These are phyloP conservation scores for Colletotrichum filicis DNA, from an alignment of 2,329 filamentous ascomycete genomes.

Conservation along the genomic window DNA sequence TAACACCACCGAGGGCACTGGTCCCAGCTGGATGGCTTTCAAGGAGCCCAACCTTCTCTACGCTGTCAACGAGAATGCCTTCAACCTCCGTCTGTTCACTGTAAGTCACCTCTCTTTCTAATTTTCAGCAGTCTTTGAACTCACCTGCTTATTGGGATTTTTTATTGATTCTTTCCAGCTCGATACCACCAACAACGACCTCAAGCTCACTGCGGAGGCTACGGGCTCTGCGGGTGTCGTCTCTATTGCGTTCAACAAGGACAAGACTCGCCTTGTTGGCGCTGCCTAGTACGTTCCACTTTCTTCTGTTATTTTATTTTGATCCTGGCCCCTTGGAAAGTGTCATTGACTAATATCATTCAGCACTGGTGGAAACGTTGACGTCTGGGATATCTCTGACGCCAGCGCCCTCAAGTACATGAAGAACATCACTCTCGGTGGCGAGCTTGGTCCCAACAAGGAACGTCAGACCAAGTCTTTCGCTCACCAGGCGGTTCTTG, in stretches of 20 bases:
- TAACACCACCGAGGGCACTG: no score
- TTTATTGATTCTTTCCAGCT: slow-evolving; percentile 39
- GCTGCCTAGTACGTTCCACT: slow-evolving; percentile 46
- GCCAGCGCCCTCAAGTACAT: slow-evolving; percentile 48
- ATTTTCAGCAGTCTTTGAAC: no score
- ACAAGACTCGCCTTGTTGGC: slow-evolving; percentile 57
- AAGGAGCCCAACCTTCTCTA: slow-evolving; percentile 54
- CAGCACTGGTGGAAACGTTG: slow-evolving; percentile 50
- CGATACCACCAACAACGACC: slow-evolving; percentile 44
- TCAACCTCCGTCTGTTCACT: slow-evolving; percentile 51
- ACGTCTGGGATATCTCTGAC: slow-evolving; percentile 56
- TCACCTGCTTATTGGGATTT: no score
- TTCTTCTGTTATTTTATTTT: not conserved
- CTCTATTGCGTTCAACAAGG: slow-evolving; percentile 57
- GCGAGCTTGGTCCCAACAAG: slow-evolving; percentile 46
- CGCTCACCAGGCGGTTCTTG: slow-evolving; percentile 60
- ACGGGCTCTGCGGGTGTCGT: slow-evolving; percentile 57
- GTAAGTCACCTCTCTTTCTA: slow-evolving; percentile 19
- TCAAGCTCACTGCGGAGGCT: slow-evolving; percentile 41
- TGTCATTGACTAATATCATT: not conserved
- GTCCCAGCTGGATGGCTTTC: slow-evolving; percentile 58
- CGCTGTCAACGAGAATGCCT: slow-evolving; percentile 59
- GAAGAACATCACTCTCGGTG: slow-evolving; percentile 50
- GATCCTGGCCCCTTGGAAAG: not conserved
- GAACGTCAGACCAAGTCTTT: slow-evolving; percentile 47